Evolutionary conservation across 2,329 filamentous ascomycete species (phyloP).

Genomic region (Pseudopithomyces chartarum): DNA sequence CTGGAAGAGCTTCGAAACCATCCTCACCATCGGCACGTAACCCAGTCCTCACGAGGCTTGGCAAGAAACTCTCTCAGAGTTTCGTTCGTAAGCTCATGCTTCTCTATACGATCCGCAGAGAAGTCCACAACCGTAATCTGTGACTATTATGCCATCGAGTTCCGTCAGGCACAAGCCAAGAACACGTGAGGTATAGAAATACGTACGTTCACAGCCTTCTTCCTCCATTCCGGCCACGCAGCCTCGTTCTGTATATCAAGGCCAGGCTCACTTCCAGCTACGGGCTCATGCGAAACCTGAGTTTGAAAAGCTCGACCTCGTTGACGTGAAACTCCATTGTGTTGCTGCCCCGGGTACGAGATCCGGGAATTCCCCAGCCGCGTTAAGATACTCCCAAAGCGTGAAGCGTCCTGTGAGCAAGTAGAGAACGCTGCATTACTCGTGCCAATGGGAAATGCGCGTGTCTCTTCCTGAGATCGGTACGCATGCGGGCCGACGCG

Average conservation of each 20-base stretch:
- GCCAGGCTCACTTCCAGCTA: slow-evolving; percentile 44
- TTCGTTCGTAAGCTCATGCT: slow-evolving; percentile 73
- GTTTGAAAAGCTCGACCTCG: slow-evolving; percentile 4
- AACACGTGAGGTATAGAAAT: too few relatives aligned
- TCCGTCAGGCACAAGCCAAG: background rate
- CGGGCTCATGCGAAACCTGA: slow-evolving; percentile 9
- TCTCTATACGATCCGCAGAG: slow-evolving; percentile 70
- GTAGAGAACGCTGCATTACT: background rate
- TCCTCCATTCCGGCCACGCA: slow-evolving; percentile 43
- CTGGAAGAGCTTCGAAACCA: background rate
- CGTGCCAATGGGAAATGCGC: slow-evolving; percentile 2
- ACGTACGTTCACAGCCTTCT: slow-evolving; percentile 41
- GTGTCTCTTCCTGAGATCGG: background rate
- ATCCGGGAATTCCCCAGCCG: too few relatives aligned
- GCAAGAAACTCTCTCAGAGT: slow-evolving; percentile 69
- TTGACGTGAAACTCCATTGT: background rate
- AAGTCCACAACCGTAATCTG: slow-evolving; percentile 89
- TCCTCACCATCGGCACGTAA: slow-evolving; percentile 89
- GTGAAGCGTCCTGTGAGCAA: background rate
- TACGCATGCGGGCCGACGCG: background rate
- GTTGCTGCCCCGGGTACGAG: background rate
- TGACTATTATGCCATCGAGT: background rate
- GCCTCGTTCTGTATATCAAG: slow-evolving; percentile 48
- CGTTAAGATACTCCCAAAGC: background rate
- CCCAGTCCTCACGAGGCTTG: slow-evolving; percentile 65